Evolutionary conservation across 2,329 filamentous ascomycete genomes (phyloP).

Genomic region (Talaromyces sp.): DNA sequence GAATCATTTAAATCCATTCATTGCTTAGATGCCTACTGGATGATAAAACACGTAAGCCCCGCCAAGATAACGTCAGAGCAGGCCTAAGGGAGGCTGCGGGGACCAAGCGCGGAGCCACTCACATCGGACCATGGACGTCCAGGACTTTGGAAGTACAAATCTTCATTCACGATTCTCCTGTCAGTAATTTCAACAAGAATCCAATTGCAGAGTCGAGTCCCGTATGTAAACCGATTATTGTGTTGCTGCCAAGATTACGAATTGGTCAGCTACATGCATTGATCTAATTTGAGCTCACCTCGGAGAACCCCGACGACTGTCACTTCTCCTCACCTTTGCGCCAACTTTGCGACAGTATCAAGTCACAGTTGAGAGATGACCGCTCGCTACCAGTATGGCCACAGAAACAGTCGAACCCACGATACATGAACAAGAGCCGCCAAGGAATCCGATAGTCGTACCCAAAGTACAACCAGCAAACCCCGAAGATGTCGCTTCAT

Average conservation of each 20-base stretch:
- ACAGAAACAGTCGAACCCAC: slow-evolving; percentile 40
- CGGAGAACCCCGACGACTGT: slow-evolving; percentile 5
- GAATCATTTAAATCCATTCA: background rate
- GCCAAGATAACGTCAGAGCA: slow-evolving; percentile 21
- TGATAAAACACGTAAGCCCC: slow-evolving; percentile 11
- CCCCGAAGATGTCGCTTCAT: slow-evolving; percentile 21
- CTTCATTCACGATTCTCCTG: background rate
- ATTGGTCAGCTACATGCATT: background rate
- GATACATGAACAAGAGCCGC: slow-evolving; percentile 30
- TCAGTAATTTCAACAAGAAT: background rate
- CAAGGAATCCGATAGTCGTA: slow-evolving; percentile 25
- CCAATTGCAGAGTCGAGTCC: background rate
- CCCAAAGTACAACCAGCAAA: slow-evolving; percentile 21
- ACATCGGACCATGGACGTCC: background rate
- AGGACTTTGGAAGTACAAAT: background rate
- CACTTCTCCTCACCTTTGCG: background rate
- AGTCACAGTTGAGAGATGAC: slow-evolving; percentile 33
- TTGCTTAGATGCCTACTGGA: background rate
- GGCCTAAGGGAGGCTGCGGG: background rate
- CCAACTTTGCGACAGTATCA: background rate
- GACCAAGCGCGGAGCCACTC: slow-evolving; percentile 4
- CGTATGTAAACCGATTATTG: background rate
- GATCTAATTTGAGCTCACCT: slow-evolving; percentile 1
- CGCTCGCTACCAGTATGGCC: slow-evolving; percentile 39
- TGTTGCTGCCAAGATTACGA: background rate